Evolutionary conservation across 2,329 filamentous ascomycete species (phyloP), one percentile per base, ranked within the genome.

Genomic region (Plectosphaerella sp.): DNA sequence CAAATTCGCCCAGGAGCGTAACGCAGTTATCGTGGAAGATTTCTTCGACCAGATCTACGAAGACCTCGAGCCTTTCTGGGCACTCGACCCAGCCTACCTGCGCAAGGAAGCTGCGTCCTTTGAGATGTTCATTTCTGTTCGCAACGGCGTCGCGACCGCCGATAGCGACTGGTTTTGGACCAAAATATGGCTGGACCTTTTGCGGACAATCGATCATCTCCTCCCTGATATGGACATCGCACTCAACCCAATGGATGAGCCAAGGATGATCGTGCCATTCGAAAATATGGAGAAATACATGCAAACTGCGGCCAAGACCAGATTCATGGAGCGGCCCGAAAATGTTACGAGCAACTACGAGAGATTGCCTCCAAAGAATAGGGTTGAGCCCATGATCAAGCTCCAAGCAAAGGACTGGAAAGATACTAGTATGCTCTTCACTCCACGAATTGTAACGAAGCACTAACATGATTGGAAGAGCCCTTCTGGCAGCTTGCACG

Each of bases 201-300:
- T 81, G 58, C 68, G 74, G 52, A 73, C 74, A 0, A 72, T 84
- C n/a, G 73, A 78, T 56, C 67, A 77, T 36, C 54, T 80, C 49
- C 68, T 88, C 14, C 84, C 84, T 2, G 84, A 88, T 59, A 83
- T 88, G 78, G 84, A 87, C 54, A 75, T 88, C 53, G 77, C 84
- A 1, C 72, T 87, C 53, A 88, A 88, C 57, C 73, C 79, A 28
- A 82, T 87, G 76, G 85, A 88, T 58, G 84, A 88, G 61, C 84
- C 84, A 36, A 73, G 84, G 20, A 61, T 88, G 8, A 76, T 87
- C 11, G 80, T 82, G 2, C 78, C 83, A 4, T 86, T 78, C 75
- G 83, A 87, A 61, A 76, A 82, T 6, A 78, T 88, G 48, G 68
- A 80, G 25, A 64, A 64, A 1, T 75, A 79, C 52, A 74, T 88